Base-by-base conservation (phyloP, 139 green algal species). In the Parachlorella kessleri region DNA sequence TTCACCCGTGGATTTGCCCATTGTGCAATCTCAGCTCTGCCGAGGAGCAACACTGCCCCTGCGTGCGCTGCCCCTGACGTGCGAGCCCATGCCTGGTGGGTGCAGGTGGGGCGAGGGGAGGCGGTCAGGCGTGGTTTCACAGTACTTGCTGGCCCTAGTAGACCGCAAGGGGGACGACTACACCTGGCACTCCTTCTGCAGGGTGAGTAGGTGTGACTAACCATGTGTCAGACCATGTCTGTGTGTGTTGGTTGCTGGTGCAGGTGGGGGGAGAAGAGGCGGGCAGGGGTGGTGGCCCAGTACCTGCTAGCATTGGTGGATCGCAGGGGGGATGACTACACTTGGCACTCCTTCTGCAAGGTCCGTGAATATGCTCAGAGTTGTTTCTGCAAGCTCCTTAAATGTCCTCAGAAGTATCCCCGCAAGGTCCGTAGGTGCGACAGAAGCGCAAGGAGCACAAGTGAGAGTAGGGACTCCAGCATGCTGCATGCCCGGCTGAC, bases 91-190 rank as follows among this genome's bases (percentile, higher is more conserved):
- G 55, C 32, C n/a, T 40, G 28, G 24, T 55, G 40, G 36, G 6
- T 67, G 32, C 73, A 78, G 73, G 73, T 55, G 73, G 24, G 70
- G 79, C 24, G 66, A 75, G 48, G 59, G 67, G 26, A 33, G 5
- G 23, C 55, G 81, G 26, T 53, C 75, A 7, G 79, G 83, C 18
- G 66, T 83, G 66, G 64, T 92, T 37, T 84, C 90, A 6, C 63
- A 94, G 78, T 97, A 85, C 78, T 86, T 97, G 37, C 76, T 97
- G 48, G 93, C 81, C 4, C 81, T 97, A n/a, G 73, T 81, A 1
- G 83, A 91, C 35, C 63, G 53, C 18, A 69, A 65, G 8, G 75
- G 72, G 53, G 38, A 18, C 6, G 55, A 36, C 2, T 70, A 63
- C 70, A 38, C 32, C 7, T 91, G 88, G 30, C 33, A 85, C 30